Percentiles rank a stretch among this genome's conserved stretches.
phyloP scores from a whole-genome alignment of 768 basidiomycete species.

The Cystofilobasidium macerans region DNA sequence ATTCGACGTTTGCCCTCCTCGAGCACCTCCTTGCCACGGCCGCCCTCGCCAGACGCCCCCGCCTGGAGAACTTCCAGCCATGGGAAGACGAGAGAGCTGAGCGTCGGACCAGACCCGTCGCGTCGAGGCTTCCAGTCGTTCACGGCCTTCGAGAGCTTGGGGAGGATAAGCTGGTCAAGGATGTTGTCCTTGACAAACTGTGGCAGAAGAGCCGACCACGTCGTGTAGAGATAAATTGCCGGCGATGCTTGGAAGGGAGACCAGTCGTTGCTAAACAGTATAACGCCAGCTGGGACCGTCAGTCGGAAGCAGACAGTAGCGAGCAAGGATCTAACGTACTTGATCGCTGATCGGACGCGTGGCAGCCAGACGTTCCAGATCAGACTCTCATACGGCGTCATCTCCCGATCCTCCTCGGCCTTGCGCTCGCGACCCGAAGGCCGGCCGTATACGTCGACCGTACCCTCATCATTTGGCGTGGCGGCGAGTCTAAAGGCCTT shows the following conservation, averaged over 20 bases:
- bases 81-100: conserved; percentile 80
- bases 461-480: conserved; percentile 33
- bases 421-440: conserved; percentile 44
- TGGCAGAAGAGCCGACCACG: conserved; percentile 78
- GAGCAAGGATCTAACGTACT: conserved; percentile 40
- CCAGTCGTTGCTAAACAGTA: conserved; percentile 64
- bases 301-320: background rate
- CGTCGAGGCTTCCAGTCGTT: conserved; percentile 62
- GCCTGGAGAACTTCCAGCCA: conserved; percentile 70
- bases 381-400: conserved; percentile 92
- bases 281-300: background rate
- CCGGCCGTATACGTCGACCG: conserved; percentile 49
- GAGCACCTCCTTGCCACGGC: conserved; percentile 71
- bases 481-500: conserved; percentile 35
- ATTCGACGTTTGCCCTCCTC: conserved; percentile 79
- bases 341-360: conserved; percentile 80
- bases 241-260: conserved; percentile 57
- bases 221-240: conserved; percentile 71
- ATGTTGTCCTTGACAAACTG: conserved; percentile 87
- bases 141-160: conserved; percentile 76
- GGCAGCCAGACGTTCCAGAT: conserved; percentile 95
- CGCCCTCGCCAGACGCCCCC: conserved; percentile 43
- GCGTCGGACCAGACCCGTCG: conserved; percentile 43
- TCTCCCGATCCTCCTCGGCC: conserved; percentile 47
- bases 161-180: conserved; percentile 87